phyloP scores from a whole-genome alignment of 2,329 filamentous ascomycete species.

The Knoxdaviesia proteae region DNA sequence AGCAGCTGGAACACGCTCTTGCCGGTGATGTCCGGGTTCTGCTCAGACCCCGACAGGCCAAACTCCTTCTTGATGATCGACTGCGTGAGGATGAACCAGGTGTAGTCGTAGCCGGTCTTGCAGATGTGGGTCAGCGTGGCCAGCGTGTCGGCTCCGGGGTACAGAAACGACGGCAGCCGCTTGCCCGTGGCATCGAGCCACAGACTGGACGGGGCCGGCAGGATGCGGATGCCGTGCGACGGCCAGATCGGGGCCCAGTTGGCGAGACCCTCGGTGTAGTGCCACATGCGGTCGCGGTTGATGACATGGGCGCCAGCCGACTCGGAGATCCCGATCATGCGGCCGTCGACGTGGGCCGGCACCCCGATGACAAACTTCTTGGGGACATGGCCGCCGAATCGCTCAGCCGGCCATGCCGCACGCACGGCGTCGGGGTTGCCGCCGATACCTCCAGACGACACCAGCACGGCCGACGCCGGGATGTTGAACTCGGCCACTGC shows the following conservation, averaged over 20 bases:
- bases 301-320: conserved; percentile 29
- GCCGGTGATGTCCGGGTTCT: conserved; percentile 37
- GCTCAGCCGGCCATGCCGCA: conserved; percentile 33
- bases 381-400: conserved; percentile 33
- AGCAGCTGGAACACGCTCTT: conserved; percentile 34
- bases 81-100: conserved; percentile 39
- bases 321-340: conserved; percentile 37
- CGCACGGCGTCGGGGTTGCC: conserved; percentile 40
- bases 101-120: conserved; percentile 39
- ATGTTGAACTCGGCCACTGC: conserved; percentile 31
- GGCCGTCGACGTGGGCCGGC: conserved; percentile 41
- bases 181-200: conserved; percentile 42
- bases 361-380: conserved; percentile 37
- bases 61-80: conserved; percentile 40
- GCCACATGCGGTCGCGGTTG: conserved; percentile 45
- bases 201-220: conserved; percentile 38
- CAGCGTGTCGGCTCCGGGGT: conserved; percentile 35
- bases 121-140: conserved; percentile 38
- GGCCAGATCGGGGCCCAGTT: conserved; percentile 46
- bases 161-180: conserved; percentile 33
- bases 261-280: conserved; percentile 40
- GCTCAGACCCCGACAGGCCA: conserved; percentile 39
- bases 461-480: conserved; percentile 27
- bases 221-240: conserved; percentile 34
- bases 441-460: conserved; percentile 38